Base-by-base conservation (phyloP, 371 early-diverging fungal genomes). In the Basidiobolus meristosporus region DNA sequence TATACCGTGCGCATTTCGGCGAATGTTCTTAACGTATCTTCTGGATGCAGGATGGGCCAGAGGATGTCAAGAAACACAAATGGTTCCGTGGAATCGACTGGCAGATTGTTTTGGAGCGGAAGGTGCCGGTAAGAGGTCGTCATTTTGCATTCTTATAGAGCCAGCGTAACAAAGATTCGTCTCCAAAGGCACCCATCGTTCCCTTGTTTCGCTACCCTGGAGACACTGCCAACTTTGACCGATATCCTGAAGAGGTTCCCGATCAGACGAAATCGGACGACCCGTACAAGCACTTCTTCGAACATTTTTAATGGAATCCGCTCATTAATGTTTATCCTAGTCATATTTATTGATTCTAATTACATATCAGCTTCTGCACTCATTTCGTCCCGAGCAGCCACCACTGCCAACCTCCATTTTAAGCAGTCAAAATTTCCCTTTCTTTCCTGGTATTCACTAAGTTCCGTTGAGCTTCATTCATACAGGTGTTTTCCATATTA, bases 21-120 rank as follows among this genome's bases (percentile, higher is more conserved):
- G 21, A 15, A 3, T 15, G 7, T 34, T 5, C 26, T 75, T 67
- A 47, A 80, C n/a, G 26, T 26, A 9, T 9, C 9, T 26, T 79
- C 36, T 77, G 73, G 48, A 49, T 73, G 41, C 63, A 77, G 53
- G 78, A 51, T 34, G 80, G 77, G 6, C 47, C 68, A 28, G 63
- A 63, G n/a, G 84, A 82, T 58, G 73, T 92, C 39, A 82, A 77
- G 48, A 68, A 63, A 20, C 93, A 92, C 57, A 68, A 78, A 40
- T 90, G 86, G 81, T 88, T 92, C 54, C 62, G 72, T 14, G 73
- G 65, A 7, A 77, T 84, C 1, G 80, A 88, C 50, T 92, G 87
- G 87, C 60, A 72, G 29, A 76, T 67, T 16, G 51, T 90, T n/a
- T 38, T 77, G 22, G 65, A 73, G 36, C 67, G 70, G 50, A 62